Evolutionary conservation across 1,284 basidiomycete genomes (phyloP), one percentile per base, ranked within the genome.

Genomic region (Athelia psychrophila): DNA sequence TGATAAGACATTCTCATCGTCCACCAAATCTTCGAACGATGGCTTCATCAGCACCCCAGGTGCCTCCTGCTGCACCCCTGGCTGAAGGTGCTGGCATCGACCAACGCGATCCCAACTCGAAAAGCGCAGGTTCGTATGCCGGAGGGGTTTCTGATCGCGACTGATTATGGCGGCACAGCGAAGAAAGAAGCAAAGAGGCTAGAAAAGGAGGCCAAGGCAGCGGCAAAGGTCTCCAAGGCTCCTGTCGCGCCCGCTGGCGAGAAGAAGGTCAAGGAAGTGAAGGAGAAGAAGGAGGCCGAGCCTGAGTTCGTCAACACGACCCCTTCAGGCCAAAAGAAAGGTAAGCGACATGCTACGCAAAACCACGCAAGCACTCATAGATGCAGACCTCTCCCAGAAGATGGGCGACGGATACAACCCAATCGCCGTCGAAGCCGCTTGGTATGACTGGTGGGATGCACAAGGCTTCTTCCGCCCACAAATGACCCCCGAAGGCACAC

Each of bases 361-460:
- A 25, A 5, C 33, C 48, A 32, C 16, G 19, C 51, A 27, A 45
- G 13, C 16, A 27, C 49, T 51, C 30, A 42, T 44, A 23, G 38
- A n/a, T 42, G 8, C 58, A 95, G 95, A 98, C 71, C 78, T 98
- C 54, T 84, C 89, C 2, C 79, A 88, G 57, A 91, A 93, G 5
- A 95, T 98, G 88, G 81, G 90, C 12, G 79, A 80, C 27, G 91
- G 91, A 3, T 99, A 98, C 76, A 96, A 99, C 69, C 97, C 96
- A 12, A 86, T 91, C 58, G 93, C 93, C 49, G 89, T 99, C 57
- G 97, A 99, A 69, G 81, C 95, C 5, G 90, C 94, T 10, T 98
- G 97, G 94, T 99, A 98, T 66, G 93, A 96, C 63, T 99, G 97
- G 97, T 99, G 97, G 97, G 78, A 87, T 51, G 81, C 86, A 24